Evolutionary conservation across 1,139 yeast species (phyloP), one percentile per base, ranked within the genome.

Genomic region (Spencermartinsiella ligniputridi): DNA sequence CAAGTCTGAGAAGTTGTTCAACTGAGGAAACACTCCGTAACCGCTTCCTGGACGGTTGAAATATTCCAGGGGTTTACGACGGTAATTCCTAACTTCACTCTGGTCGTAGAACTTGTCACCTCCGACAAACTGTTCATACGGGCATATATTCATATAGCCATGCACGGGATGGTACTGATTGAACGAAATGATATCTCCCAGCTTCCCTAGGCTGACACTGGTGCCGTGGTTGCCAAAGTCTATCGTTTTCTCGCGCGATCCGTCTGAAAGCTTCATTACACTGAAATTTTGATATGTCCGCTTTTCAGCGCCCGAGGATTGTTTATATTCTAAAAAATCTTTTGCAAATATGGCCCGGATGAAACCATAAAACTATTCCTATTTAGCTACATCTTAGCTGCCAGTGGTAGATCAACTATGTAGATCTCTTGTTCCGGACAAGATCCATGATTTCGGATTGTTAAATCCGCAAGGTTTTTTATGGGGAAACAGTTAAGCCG

Each of bases 141-240:
- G 43, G 12, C 35, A 22, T 2, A 40, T 29, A 6, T 17, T 27
- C 8, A 35, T 19, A 13, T 40, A 40, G 13, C 43, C 43, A 25
- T 35, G 43, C 11, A 22, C 39, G 9, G 43, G 39, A 25, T 40
- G 43, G 34, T 13, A 40, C 24, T 35, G 37, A 22, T 32, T 40
- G 13, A 40, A 5, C 11, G 39, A 16, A 9, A 40, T 40, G 16
- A 40, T 22, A 19, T 40, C 43, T 4, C 43, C 32, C 13, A 33
- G 21, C 27, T 35, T 34, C 15, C 43, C 43, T 12, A 40, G 19
- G 16, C 43, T 40, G 8, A 25, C 43, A 18, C 32, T 40, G 3
- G 37, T 27, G 13, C 43, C 43, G n/a, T 34, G 33, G 27, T 13
- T 12, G 39, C 43, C 43, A 35, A 40, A 40, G 27, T 40, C 43